Evolutionary conservation across 2,329 filamentous ascomycete genomes (phyloP), one percentile per base, ranked within the genome.

Genomic region (Talaromyces sp.): DNA sequence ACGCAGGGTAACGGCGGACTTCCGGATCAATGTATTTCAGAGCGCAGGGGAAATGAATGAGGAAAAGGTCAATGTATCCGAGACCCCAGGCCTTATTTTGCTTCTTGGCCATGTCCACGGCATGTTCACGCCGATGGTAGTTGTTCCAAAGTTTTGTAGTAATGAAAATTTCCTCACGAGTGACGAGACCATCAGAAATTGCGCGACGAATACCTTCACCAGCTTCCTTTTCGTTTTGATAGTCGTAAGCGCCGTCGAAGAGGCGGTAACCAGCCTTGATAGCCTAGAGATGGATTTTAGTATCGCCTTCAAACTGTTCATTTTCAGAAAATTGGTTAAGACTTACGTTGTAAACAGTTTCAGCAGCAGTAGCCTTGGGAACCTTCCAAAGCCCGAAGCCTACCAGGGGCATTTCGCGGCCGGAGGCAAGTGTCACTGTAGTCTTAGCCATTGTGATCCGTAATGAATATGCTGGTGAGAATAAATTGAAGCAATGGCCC

Each of bases 71-170:
- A 49, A 49, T 49, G n/a, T 49, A 49, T 49, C 45, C 45, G 22
- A 49, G 45, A 49, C 45, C 22, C 45, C 22, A 49, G 22, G 45
- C 45, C 22, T 49, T 11, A 49, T 49, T 49, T 15, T 49, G 45
- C 13, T 49, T 49, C 22, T 27, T 27, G 3, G 45, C 45, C 45
- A 49, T 49, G 4, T 49, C 45, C 45, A 49, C 13, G 69, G 63
- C 74, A 72, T 49, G 45, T 49, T 49, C 45, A 7, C 45, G 45
- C 25, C 22, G 45, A 25, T 49, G 45, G 22, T 49, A 49, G 45
- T 49, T 49, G 8, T 49, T 49, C 45, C 45, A 49, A 6, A 49
- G 22, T 3, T 49, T 49, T 49, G 45, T 49, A 5, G 45, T 49
- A 3, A 49, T 49, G 13, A 49, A 49, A 8, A 49, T 49, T 5